These are phyloP conservation scores for Colletotrichum higginsianum DNA, from an alignment of 2,329 filamentous ascomycete species.

Conservation along the genomic window DNA sequence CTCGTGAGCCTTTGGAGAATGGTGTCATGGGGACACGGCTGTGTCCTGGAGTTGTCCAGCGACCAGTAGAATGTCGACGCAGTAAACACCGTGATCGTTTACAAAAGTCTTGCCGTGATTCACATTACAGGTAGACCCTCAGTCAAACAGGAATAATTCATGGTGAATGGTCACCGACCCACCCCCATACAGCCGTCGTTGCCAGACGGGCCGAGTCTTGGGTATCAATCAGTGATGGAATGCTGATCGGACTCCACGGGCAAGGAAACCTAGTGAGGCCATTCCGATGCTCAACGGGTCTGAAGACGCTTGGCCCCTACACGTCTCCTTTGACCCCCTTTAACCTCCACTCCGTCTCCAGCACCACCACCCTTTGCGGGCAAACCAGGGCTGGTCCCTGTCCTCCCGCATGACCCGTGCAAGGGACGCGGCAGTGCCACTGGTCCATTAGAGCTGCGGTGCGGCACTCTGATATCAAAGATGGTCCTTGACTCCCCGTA, in stretches of 20 bases:
- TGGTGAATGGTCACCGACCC: background rate
- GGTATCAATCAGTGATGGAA: background rate
- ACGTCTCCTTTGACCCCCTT: background rate
- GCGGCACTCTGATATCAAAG: conserved; percentile 19
- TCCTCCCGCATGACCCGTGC: conserved; percentile 34
- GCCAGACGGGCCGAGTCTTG: background rate
- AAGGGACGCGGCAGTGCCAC: conserved; percentile 7
- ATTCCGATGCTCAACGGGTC: conserved; percentile 1
- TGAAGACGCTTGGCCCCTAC: conserved; percentile 3
- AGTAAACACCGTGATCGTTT: background rate
- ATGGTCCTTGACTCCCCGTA: background rate
- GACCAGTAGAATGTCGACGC: conserved; percentile 2
- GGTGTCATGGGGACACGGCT: conserved; percentile 21
- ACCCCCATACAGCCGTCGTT: background rate
- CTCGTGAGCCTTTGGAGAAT: conserved; percentile 11
- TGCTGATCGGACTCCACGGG: background rate
- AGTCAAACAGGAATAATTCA: too few species aligned
- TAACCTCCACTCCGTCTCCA: conserved; percentile 6
- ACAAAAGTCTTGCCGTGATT: background rate
- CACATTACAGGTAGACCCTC: background rate
- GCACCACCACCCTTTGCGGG: conserved; percentile 15
- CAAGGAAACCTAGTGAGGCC: background rate
- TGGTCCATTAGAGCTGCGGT: conserved; percentile 1
- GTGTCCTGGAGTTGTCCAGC: conserved; percentile 22
- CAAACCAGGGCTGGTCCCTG: conserved; percentile 32